Percentiles rank a stretch among this genome's conserved stretches.
phyloP scores from a whole-genome alignment of 306 rosid species.

The Cajanus cajan region DNA sequence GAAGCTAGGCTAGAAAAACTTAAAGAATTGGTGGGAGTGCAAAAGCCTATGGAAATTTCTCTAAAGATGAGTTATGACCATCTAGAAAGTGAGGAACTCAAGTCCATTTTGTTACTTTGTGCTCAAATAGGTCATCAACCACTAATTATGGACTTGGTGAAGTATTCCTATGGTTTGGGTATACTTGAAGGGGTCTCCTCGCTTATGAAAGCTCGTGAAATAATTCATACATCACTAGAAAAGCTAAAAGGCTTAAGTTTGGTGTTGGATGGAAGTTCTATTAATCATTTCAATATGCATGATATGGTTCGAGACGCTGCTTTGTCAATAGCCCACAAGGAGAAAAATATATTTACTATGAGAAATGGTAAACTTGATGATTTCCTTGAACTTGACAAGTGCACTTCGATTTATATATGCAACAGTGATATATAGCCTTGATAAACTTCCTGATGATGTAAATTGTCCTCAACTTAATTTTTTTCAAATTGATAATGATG shows the following conservation, averaged over 20 bases:
- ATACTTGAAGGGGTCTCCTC: not conserved
- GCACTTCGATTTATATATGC: not conserved
- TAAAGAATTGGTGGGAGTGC: not conserved
- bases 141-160: not conserved
- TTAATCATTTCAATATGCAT: not conserved
- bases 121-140: slow-evolving; percentile 19
- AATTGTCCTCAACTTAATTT: slow-evolving; percentile 3
- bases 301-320: not conserved
- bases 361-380: not conserved
- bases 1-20: not conserved
- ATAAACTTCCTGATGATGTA: not conserved
- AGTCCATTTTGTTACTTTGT: slow-evolving; percentile 8
- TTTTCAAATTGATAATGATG: not conserved
- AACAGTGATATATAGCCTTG: slow-evolving; percentile 1
- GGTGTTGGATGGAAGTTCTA: not conserved
- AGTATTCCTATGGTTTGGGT: not conserved
- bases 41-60: not conserved
- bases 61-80: slow-evolving; percentile 5
- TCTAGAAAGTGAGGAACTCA: slow-evolving; percentile 5
- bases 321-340: not conserved
- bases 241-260: slow-evolving; percentile 4
- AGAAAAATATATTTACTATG: not conserved
- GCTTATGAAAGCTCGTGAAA: not conserved
- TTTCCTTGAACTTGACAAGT: not conserved
- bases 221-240: not conserved